Conservation (phyloP, 176 grass and related monocot genomes). For the Paspalum notatum region DNA sequence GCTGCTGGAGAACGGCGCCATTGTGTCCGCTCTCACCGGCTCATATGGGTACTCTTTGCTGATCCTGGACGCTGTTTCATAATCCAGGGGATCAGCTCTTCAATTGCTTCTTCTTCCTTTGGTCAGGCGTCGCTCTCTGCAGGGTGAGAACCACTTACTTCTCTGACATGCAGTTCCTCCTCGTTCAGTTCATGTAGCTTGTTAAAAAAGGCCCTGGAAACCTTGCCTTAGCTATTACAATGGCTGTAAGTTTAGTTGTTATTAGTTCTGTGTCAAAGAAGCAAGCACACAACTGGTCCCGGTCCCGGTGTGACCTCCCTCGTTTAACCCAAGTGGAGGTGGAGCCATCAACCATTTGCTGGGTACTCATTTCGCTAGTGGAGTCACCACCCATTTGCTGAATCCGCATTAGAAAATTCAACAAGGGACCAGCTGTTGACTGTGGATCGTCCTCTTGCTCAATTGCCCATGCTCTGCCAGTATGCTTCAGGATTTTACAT, state of each 20-base stretch:
- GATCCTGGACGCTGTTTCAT: no score
- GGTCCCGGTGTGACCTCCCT: not conserved
- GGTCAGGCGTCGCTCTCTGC: slow-evolving; percentile 36
- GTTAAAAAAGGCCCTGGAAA: no score
- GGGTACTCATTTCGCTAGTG: slow-evolving; percentile 6
- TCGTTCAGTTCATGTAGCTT: not conserved
- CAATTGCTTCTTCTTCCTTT: no score
- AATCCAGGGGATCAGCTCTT: no score
- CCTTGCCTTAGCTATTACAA: not conserved
- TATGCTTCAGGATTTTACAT: no score
- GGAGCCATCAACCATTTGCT: not conserved
- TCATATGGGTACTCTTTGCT: slow-evolving; percentile 68
- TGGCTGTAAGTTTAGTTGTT: no score
- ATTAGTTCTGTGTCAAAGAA: not conserved
- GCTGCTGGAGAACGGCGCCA: slow-evolving; percentile 76
- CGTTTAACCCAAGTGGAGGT: not conserved
- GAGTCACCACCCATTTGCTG: not conserved
- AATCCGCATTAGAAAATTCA: not conserved
- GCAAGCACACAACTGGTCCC: not conserved
- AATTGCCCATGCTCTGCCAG: not conserved
- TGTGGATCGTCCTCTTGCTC: not conserved
- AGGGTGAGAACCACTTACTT: slow-evolving; percentile 52
- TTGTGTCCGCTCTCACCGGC: slow-evolving; percentile 76
- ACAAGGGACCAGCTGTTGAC: not conserved
- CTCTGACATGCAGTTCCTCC: not conserved